phyloP scores from a whole-genome alignment of 2,329 filamentous ascomycete species.

The Fusarium poae region DNA sequence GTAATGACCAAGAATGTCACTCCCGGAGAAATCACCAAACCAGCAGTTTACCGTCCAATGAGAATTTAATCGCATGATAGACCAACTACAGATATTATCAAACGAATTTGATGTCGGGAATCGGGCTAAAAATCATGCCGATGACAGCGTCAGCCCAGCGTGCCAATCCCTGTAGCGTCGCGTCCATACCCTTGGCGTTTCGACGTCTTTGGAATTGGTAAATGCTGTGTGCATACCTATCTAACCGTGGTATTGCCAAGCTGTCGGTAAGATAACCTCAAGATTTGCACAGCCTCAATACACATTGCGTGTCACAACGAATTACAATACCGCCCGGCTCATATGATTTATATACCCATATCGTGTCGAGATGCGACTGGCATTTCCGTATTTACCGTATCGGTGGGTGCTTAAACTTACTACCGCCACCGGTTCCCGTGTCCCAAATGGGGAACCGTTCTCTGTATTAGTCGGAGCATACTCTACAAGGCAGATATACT shows the following conservation, averaged over 20 bases:
- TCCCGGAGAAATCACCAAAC: neutral
- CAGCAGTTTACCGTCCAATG: conserved; percentile 3
- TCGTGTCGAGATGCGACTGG: neutral
- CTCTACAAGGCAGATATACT: neutral
- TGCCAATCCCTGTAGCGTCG: conserved; percentile 10
- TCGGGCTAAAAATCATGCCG: conserved; percentile 32
- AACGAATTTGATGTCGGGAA: conserved; percentile 9
- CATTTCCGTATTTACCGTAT: neutral
- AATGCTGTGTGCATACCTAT: neutral
- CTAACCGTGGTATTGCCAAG: neutral
- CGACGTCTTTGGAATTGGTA: neutral
- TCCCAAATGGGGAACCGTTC: neutral
- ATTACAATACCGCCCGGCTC: neutral
- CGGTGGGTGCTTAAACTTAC: neutral
- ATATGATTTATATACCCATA: neutral
- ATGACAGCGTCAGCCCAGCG: conserved; percentile 23
- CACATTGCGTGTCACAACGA: neutral
- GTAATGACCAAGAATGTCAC: conserved; percentile 2
- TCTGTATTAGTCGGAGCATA: neutral
- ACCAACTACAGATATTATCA: neutral
- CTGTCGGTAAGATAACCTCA: neutral
- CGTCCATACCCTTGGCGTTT: conserved; percentile 18
- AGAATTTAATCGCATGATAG: neutral
- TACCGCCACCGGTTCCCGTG: neutral
- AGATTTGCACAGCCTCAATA: conserved; percentile 10